phyloP scores from a whole-genome alignment of 2,329 filamentous ascomycete species.

The Trichophyton equinum region DNA sequence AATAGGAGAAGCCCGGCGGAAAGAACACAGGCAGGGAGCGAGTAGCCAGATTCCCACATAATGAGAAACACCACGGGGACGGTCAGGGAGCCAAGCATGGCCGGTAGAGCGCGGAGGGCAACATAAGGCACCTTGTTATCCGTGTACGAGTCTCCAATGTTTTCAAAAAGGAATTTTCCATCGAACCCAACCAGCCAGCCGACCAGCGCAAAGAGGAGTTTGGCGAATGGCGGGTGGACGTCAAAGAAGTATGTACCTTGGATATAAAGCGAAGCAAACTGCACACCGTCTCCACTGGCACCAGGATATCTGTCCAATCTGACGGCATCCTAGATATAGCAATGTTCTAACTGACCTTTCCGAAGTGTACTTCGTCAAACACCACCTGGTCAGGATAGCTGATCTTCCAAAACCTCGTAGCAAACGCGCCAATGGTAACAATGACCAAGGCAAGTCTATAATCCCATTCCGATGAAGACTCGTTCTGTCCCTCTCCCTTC shows the following conservation, averaged over 20 bases:
- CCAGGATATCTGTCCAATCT: too few species aligned
- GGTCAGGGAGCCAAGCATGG: constrained; percentile 79
- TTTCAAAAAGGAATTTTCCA: constrained; percentile 95
- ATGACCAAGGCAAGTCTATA: constrained; percentile 67
- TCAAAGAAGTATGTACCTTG: constrained; percentile 99
- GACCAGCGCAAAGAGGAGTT: constrained; percentile 92
- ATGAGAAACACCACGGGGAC: constrained; percentile 91
- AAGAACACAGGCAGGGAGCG: constrained; percentile 77
- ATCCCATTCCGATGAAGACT: constrained; percentile 47
- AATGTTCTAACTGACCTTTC: constrained; percentile 57
- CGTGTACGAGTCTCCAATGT: constrained; percentile 97
- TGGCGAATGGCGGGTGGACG: constrained; percentile 94
- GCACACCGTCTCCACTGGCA: too few species aligned
- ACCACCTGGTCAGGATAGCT: constrained; percentile 92
- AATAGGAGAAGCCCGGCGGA: constrained; percentile 79
- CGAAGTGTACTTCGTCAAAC: constrained; percentile 98
- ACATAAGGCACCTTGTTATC: constrained; percentile 95
- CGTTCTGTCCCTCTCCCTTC: constrained; percentile 6
- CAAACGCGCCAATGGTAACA: constrained; percentile 72
- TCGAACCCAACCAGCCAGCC: constrained; percentile 97
- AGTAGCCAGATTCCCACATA: constrained; percentile 99
- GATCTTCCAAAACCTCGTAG: constrained; percentile 93
- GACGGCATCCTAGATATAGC: too few species aligned
- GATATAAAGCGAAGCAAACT: constrained; percentile 61
- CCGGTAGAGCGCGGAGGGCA: constrained; percentile 85